Percentiles rank a stretch among this genome's conserved stretches.
These are phyloP conservation scores for Irpex sp. DNA, from an alignment of 1,284 basidiomycete genomes.

Conservation along the genomic window DNA sequence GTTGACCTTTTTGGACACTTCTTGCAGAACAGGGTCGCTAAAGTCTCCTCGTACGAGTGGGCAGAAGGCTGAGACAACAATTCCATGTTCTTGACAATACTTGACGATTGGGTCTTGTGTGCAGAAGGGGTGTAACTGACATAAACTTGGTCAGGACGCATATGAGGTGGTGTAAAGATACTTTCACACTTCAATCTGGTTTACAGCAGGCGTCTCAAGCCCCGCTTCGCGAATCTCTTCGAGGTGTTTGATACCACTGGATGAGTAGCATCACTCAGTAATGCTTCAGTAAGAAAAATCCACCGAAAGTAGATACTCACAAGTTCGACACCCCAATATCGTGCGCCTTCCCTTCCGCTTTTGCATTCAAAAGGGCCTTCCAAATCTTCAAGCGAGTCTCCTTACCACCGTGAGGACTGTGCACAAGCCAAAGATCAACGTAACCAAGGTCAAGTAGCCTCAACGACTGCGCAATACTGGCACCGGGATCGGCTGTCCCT, in stretches of 20 bases:
- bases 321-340: constrained; percentile 61
- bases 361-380: constrained; percentile 35
- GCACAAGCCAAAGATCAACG: constrained; percentile 57
- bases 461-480: constrained; percentile 8
- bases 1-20: constrained; percentile 34
- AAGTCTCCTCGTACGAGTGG: constrained; percentile 43
- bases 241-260: constrained; percentile 73
- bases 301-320: constrained; percentile 31
- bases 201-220: constrained; percentile 63
- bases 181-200: constrained; percentile 69
- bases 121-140: constrained; percentile 77
- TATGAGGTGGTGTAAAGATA: neutral
- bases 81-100: constrained; percentile 66
- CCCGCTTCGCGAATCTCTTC: constrained; percentile 65
- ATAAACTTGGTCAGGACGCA: neutral
- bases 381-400: constrained; percentile 39
- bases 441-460: constrained; percentile 26
- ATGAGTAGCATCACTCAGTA: neutral
- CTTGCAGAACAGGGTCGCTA: constrained; percentile 36
- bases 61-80: constrained; percentile 68
- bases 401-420: constrained; percentile 40
- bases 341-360: constrained; percentile 44
- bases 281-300: neutral
- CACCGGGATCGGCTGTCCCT: constrained; percentile 3
- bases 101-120: constrained; percentile 77